Evolutionary conservation across 768 basidiomycete genomes (phyloP).

Genomic region (Bullera alba): DNA sequence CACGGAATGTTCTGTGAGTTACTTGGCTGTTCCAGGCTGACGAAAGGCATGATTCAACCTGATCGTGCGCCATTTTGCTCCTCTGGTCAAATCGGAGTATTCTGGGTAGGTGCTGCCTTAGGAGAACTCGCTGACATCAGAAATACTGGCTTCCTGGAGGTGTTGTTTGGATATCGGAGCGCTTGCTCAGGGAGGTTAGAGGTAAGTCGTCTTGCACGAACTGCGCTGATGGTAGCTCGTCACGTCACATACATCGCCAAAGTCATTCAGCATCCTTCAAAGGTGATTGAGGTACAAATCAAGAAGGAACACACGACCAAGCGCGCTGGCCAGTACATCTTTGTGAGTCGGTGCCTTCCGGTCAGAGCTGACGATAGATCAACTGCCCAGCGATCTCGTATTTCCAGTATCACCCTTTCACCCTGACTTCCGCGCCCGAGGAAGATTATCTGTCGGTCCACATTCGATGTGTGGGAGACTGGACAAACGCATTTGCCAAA

Average conservation of each 20-base stretch:
- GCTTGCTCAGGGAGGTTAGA: constrained; percentile 83
- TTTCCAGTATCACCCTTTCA: constrained; percentile 97
- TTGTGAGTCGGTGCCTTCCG: constrained; percentile 52
- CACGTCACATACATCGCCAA: constrained; percentile 80
- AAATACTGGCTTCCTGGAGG: constrained; percentile 44
- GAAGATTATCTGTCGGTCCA: constrained; percentile 93
- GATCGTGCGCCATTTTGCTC: constrained; percentile 84
- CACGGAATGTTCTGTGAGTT: constrained; percentile 72
- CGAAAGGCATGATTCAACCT: constrained; percentile 53
- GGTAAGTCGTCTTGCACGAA: constrained; percentile 8
- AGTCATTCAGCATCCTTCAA: constrained; percentile 89
- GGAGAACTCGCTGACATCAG: constrained; percentile 17
- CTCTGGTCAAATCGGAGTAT: constrained; percentile 76
- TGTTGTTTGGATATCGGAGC: constrained; percentile 74
- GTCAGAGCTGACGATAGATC: constrained; percentile 4
- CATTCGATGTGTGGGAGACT: constrained; percentile 86
- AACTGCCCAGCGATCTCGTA: constrained; percentile 81
- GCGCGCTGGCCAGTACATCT: constrained; percentile 86
- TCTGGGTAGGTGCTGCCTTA: constrained; percentile 67
- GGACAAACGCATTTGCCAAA: constrained; percentile 71
- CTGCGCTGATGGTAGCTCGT: constrained; percentile 51
- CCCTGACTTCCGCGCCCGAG: constrained; percentile 85
- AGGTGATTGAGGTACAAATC: constrained; percentile 91
- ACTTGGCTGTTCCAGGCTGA: neutral
- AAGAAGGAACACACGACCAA: constrained; percentile 86